Conservation (phyloP, 495 filamentous ascomycete species). For the Xylaria longipes region DNA sequence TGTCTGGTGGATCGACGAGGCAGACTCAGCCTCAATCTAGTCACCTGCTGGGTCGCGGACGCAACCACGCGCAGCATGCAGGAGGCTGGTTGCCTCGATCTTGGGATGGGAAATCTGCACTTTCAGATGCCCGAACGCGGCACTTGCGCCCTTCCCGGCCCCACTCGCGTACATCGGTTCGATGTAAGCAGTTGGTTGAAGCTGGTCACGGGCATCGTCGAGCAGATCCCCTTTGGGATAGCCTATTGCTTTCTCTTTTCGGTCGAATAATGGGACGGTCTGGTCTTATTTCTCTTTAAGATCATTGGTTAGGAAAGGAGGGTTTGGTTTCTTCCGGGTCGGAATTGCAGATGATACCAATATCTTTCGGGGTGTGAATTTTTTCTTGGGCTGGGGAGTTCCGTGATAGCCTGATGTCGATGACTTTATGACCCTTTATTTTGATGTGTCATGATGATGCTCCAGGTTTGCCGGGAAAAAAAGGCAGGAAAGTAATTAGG, state of each 20-base stretch:
- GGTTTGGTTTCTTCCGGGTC: not conserved
- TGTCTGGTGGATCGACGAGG: slow-evolving; percentile 20
- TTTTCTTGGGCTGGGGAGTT: not conserved
- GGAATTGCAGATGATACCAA: not conserved
- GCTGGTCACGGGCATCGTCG: slow-evolving; percentile 9
- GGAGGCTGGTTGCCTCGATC: slow-evolving; percentile 28
- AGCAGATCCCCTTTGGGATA: slow-evolving; percentile 6
- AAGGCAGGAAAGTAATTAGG: not conserved
- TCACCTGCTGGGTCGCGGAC: slow-evolving; percentile 18
- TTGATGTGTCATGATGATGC: slow-evolving; percentile 4
- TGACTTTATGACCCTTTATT: slow-evolving; percentile 12
- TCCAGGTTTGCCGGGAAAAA: not conserved
- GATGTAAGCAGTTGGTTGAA: slow-evolving; percentile 9
- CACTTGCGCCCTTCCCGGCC: slow-evolving; percentile 12
- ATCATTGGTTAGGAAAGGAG: not conserved
- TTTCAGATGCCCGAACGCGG: slow-evolving; percentile 23
- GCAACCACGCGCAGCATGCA: slow-evolving; percentile 10
- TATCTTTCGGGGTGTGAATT: not conserved
- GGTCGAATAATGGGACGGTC: not conserved
- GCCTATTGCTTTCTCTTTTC: slow-evolving; percentile 7
- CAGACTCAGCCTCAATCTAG: slow-evolving; percentile 26
- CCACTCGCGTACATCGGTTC: slow-evolving; percentile 24
- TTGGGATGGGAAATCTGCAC: slow-evolving; percentile 16
- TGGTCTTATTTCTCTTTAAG: not conserved
- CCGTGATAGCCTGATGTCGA: slow-evolving; percentile 2